A percentile compares a stretch with the other conserved stretches of the same genome.
These are phyloP conservation scores for Suillus plorans DNA, from an alignment of 768 basidiomycete genomes.

Conservation along the genomic window DNA sequence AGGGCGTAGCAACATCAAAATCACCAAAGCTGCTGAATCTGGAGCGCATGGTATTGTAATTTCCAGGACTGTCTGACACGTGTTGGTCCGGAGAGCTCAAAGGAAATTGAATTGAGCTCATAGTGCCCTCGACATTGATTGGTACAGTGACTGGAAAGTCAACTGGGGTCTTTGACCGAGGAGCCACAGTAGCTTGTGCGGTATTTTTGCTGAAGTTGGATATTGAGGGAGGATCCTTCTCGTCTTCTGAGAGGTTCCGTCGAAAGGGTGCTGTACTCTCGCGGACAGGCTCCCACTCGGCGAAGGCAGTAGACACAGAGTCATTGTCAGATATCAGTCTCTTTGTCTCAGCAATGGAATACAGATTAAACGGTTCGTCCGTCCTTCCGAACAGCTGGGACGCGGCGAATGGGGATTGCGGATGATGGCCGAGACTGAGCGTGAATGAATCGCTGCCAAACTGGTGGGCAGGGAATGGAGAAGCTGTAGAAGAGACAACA, in stretches of 20 bases:
- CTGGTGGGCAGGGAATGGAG: conserved; percentile 79
- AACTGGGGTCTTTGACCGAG: conserved; percentile 51
- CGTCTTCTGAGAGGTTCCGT: conserved; percentile 72
- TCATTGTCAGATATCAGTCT: conserved; percentile 52
- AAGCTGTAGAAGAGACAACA: conserved; percentile 66
- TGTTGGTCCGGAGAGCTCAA: conserved; percentile 71
- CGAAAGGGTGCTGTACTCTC: conserved; percentile 75
- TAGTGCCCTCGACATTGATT: conserved; percentile 46
- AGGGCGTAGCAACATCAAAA: conserved; percentile 70
- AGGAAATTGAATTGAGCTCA: conserved; percentile 81
- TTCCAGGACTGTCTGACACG: conserved; percentile 55
- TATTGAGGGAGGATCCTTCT: conserved; percentile 54
- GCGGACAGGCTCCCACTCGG: conserved; percentile 46
- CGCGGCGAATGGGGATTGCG: conserved; percentile 86
- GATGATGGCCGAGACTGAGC: conserved; percentile 46
- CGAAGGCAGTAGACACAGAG: conserved; percentile 50
- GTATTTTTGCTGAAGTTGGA: conserved; percentile 35
- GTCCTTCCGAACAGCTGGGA: conserved; percentile 79
- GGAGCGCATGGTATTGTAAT: conserved; percentile 49
- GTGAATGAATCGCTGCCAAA: conserved; percentile 48
- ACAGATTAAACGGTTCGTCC: conserved; percentile 78
- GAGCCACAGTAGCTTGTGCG: conserved; percentile 28
- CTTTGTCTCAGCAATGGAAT: conserved; percentile 79
- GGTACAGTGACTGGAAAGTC: conserved; percentile 58
- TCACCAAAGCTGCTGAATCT: conserved; percentile 75